Evolutionary conservation across 2,329 filamentous ascomycete species (phyloP).

Genomic region (Madurella fahalii): DNA sequence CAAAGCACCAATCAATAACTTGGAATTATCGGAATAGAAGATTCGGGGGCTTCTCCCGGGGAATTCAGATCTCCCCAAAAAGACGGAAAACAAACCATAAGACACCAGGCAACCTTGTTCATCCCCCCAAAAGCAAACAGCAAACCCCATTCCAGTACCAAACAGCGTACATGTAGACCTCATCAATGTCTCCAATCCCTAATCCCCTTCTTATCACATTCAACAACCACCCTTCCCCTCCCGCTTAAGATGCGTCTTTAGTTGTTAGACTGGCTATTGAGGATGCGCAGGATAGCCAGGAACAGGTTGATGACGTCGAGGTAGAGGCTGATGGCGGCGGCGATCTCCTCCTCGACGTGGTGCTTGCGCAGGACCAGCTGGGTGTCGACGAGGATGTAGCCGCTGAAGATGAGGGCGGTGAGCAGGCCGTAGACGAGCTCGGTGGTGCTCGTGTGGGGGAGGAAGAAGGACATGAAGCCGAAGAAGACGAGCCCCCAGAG

Average conservation of each 20-base stretch:
- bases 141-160: background rate
- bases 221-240: background rate
- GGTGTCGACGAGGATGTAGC: constrained; percentile 93
- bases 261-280: constrained; percentile 95
- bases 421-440: constrained; percentile 84
- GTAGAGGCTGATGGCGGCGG: constrained; percentile 90
- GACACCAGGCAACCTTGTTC: too few species aligned
- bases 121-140: too few species aligned
- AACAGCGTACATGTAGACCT: background rate
- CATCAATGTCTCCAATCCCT: background rate
- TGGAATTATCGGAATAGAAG: background rate
- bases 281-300: constrained; percentile 87
- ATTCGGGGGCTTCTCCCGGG: background rate
- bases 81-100: background rate
- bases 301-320: constrained; percentile 97
- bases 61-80: background rate
- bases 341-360: constrained; percentile 97
- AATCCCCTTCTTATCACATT: background rate
- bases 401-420: constrained; percentile 83
- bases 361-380: constrained; percentile 94
- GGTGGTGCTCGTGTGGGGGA: constrained; percentile 74
- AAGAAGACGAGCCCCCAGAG: constrained; percentile 91
- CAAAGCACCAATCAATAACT: background rate
- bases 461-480: constrained; percentile 86
- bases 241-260: constrained; percentile 40